Percentiles rank a stretch among this genome's conserved stretches.
Evolutionary conservation across 2,329 filamentous ascomycete species (phyloP).

Genomic region (Phialophora verrucosa): DNA sequence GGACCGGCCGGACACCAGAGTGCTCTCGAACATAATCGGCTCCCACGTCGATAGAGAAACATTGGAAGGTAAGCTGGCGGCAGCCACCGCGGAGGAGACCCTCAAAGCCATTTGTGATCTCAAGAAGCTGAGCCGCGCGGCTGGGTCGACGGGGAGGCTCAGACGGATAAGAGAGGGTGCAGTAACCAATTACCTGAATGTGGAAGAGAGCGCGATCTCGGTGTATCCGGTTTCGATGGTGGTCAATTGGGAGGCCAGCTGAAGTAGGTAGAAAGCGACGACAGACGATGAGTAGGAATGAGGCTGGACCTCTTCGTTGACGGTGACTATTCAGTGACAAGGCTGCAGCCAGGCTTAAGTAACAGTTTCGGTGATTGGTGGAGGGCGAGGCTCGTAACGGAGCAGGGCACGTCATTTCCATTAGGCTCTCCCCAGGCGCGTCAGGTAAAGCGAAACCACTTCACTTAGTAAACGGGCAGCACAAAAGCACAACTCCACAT

Average conservation of each 20-base stretch:
- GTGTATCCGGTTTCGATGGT: slow-evolving; percentile 53
- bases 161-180: slow-evolving; percentile 45
- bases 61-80: slow-evolving; percentile 38
- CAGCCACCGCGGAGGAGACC: slow-evolving; percentile 65
- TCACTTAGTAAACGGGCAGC: slow-evolving; percentile 13
- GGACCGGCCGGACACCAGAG: slow-evolving; percentile 24
- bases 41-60: not conserved
- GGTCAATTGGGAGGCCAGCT: slow-evolving; percentile 48
- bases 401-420: slow-evolving; percentile 18
- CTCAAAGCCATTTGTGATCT: slow-evolving; percentile 58
- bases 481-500: slow-evolving; percentile 17
- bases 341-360: slow-evolving; percentile 1
- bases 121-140: slow-evolving; percentile 47
- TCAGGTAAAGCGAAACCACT: slow-evolving; percentile 10
- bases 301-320: not conserved
- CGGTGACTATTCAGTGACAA: not conserved
- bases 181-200: slow-evolving; percentile 38
- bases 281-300: not conserved
- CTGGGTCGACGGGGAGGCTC: slow-evolving; percentile 47
- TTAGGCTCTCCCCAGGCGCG: slow-evolving; percentile 17
- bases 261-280: not conserved
- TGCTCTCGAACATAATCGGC: not conserved
- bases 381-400: slow-evolving; percentile 8
- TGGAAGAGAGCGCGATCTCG: slow-evolving; percentile 44
- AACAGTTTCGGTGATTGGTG: slow-evolving; percentile 8